Evolutionary conservation across 345 rosid genomes (phyloP), one percentile per base, ranked within the genome.

Genomic region (Dimocarpus longan): DNA sequence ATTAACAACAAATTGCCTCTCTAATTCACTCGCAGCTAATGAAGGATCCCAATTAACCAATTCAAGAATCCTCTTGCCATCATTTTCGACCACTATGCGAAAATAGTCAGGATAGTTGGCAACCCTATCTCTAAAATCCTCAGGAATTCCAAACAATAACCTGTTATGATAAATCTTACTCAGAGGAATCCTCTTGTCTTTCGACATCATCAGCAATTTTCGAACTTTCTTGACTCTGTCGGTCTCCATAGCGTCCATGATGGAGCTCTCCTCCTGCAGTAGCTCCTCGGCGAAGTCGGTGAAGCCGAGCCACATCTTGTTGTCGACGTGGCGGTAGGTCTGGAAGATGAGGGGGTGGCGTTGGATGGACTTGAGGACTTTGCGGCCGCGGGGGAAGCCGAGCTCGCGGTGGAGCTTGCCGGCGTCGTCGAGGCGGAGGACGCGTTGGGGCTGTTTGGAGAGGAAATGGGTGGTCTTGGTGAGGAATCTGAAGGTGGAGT

Each of bases 381-480:
- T 90, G 66, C 98, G 97, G 19, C 98, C 98, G 43, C 99, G 99
- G 15, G 97, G 88, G 85, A 95, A 92, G 9, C 97, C 97, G 43
- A 95, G 93, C 81, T 93, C 93, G 4, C 85, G 96, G 86, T 92
- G 76, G 64, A 93, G 93, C 84, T 89, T 95, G 10, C 98, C 93
- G 54, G 96, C 96, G 78, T 91, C 97, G 6, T 88, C 93, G 40
- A 92, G 89, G 48, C 76, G 95, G 87, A 95, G 93, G 72, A 90
- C 84, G 46, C 77, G 88, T 13, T 90, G 88, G 5, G 92, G 93
- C 72, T 89, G 93, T 60, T 87, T 87, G 76, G 92, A 83, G 83
- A 93, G 91, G 88, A 87, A 90, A 18, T 84, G 87, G 68, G 88
- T 88, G 81, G 95, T 82, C 3, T 87, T 84, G 79, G 77, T 87